Evolutionary conservation across 164 flowering plant species (phyloP).

Genomic region (Kingdonia uniflora): DNA sequence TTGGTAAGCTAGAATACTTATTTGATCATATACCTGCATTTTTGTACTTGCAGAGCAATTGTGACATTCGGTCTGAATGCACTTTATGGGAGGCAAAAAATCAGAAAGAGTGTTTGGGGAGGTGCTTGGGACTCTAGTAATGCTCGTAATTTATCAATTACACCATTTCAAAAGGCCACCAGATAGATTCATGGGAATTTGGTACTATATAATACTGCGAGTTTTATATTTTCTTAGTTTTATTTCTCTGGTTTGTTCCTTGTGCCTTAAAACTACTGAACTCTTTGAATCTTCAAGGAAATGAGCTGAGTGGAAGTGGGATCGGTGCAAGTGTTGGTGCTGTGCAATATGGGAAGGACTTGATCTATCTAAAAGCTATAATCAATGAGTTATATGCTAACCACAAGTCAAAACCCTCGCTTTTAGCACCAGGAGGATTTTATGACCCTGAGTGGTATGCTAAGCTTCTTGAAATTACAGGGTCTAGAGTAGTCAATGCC

Average conservation of each 20-base stretch:
- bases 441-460: constrained; percentile 59
- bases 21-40: too few relatives aligned
- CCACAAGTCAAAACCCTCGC: constrained; percentile 33
- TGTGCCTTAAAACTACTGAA: neutral
- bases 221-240: neutral
- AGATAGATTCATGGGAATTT: constrained; percentile 85
- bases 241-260: neutral
- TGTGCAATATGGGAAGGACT: constrained; percentile 62
- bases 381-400: constrained; percentile 40
- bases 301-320: constrained; percentile 84
- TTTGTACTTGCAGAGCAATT: constrained; percentile 39
- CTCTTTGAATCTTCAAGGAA: constrained; percentile 33
- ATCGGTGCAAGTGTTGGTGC: constrained; percentile 68
- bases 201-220: constrained; percentile 30
- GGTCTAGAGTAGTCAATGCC: constrained; percentile 39
- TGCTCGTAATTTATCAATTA: constrained; percentile 53
- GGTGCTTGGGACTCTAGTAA: constrained; percentile 23
- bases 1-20: too few relatives aligned
- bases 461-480: constrained; percentile 64
- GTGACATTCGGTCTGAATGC: constrained; percentile 95
- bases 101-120: neutral
- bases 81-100: constrained; percentile 54
- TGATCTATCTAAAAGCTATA: constrained; percentile 41
- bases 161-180: constrained; percentile 67
- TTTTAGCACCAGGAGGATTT: constrained; percentile 95